Percentiles rank a stretch among this genome's conserved stretches.
Evolutionary conservation across 1,284 basidiomycete genomes (phyloP).

Genomic region (Ceratobasidium sp.): DNA sequence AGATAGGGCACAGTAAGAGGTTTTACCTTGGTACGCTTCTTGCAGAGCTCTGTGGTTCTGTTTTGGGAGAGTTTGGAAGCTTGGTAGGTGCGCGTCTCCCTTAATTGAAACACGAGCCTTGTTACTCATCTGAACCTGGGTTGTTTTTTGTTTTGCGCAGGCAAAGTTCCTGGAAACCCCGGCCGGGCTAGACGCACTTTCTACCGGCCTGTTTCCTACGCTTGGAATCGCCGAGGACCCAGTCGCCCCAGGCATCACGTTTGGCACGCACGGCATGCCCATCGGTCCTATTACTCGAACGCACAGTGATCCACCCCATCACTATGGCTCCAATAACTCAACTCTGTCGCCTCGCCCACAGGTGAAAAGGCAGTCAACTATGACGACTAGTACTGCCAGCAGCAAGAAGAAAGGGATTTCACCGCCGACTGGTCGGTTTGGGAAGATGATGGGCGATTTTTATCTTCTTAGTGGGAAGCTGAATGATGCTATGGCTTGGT

Average conservation of each 20-base stretch:
- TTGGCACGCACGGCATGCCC: conserved; percentile 30
- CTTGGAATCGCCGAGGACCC: conserved; percentile 34
- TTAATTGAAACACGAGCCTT: background rate
- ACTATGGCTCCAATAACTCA: conserved; percentile 6
- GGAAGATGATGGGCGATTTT: conserved; percentile 90
- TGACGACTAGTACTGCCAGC: background rate
- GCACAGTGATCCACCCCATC: conserved; percentile 46
- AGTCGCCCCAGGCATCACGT: conserved; percentile 19
- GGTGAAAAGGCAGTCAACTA: conserved; percentile 38
- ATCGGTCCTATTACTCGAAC: conserved; percentile 19
- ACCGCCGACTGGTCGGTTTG: conserved; percentile 83
- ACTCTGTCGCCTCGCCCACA: conserved; percentile 32
- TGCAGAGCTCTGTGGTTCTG: conserved; percentile 86
- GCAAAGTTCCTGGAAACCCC: conserved; percentile 45
- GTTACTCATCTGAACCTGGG: background rate
- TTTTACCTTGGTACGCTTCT: conserved; percentile 87
- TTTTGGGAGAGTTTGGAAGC: conserved; percentile 84
- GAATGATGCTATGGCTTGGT: conserved; percentile 86
- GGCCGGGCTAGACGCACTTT: conserved; percentile 39
- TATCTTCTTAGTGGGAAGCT: conserved; percentile 86
- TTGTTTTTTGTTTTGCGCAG: background rate
- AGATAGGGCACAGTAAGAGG: conserved; percentile 81
- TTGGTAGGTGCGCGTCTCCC: conserved; percentile 58
- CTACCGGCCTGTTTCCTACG: conserved; percentile 39
- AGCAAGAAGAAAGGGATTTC: conserved; percentile 52